Conservation (phyloP, 2,329 filamentous ascomycete genomes). For the Gaeumannomyces sp. region DNA sequence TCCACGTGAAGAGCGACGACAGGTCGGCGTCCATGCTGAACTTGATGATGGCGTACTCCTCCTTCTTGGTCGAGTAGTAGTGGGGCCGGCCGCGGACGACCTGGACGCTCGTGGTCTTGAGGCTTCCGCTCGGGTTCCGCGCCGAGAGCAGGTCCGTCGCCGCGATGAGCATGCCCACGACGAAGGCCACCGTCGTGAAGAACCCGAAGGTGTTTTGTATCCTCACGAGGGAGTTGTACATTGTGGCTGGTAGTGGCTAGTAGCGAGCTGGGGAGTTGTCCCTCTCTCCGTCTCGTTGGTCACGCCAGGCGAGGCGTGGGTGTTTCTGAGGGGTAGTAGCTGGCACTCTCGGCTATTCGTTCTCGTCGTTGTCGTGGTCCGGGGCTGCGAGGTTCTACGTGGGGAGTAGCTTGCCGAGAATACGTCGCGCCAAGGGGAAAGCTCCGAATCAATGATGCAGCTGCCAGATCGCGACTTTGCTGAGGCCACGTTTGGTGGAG, state of each 20-base stretch:
- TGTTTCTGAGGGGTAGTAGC: not conserved
- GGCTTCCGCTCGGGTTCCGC: constrained; percentile 57
- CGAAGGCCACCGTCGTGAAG: constrained; percentile 91
- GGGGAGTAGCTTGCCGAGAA: not conserved
- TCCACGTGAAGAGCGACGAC: constrained; percentile 93
- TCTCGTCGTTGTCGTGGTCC: not conserved
- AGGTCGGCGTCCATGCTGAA: constrained; percentile 93
- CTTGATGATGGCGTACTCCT: constrained; percentile 91
- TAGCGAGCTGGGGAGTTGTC: not conserved
- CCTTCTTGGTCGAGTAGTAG: constrained; percentile 87
- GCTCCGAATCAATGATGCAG: not conserved
- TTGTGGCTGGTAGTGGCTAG: constrained; percentile 41
- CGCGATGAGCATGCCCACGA: constrained; percentile 72
- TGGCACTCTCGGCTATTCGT: not conserved
- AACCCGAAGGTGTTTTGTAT: constrained; percentile 93
- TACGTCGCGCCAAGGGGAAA: not conserved
- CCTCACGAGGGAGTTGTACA: constrained; percentile 84
- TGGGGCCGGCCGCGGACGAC: constrained; percentile 90
- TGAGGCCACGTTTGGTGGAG: not conserved
- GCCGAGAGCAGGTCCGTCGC: constrained; percentile 67
- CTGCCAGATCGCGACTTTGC: not conserved
- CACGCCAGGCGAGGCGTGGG: not conserved
- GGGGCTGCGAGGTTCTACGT: not conserved
- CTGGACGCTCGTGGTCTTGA: constrained; percentile 71
- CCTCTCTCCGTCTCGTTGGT: not conserved